Conservation (phyloP, 495 filamentous ascomycete species). For the Tuber indicum region DNA sequence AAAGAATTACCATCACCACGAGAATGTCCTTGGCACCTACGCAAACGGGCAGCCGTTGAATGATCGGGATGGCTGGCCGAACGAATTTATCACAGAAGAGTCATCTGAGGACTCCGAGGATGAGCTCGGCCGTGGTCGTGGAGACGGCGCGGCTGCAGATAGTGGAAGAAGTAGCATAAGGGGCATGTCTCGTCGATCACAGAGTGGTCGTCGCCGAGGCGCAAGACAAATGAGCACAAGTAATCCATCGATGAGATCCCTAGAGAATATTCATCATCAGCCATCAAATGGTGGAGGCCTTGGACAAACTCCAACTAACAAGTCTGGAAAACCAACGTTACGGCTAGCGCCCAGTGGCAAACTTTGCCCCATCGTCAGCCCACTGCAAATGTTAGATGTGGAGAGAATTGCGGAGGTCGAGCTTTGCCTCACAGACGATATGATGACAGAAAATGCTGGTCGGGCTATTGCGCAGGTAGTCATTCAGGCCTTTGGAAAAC, state of each 20-base stretch:
- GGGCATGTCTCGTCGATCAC: conserved; percentile 47
- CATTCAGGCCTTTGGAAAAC: conserved; percentile 52
- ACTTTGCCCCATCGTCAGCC: conserved; percentile 71
- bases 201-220: conserved; percentile 42
- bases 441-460: conserved; percentile 86
- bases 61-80: conserved; percentile 41
- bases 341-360: conserved; percentile 47
- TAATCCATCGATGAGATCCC: conserved; percentile 17
- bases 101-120: conserved; percentile 52
- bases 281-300: conserved; percentile 26
- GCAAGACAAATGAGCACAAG: conserved; percentile 21
- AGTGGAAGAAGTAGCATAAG: conserved; percentile 53
- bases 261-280: conserved; percentile 35
- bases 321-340: conserved; percentile 30
- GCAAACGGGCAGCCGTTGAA: conserved; percentile 40
- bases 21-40: conserved; percentile 72
- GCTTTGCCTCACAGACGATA: conserved; percentile 75
- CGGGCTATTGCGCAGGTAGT: conserved; percentile 80
- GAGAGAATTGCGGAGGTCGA: conserved; percentile 81
- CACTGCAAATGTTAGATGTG: conserved; percentile 79
- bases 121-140: conserved; percentile 47
- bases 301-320: conserved; percentile 10
- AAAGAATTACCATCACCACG: conserved; percentile 84
- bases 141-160: conserved; percentile 52
- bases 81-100: conserved; percentile 53